These are phyloP conservation scores for Calonectria hongkongensis DNA, from an alignment of 2,329 filamentous ascomycete genomes.

Conservation along the genomic window DNA sequence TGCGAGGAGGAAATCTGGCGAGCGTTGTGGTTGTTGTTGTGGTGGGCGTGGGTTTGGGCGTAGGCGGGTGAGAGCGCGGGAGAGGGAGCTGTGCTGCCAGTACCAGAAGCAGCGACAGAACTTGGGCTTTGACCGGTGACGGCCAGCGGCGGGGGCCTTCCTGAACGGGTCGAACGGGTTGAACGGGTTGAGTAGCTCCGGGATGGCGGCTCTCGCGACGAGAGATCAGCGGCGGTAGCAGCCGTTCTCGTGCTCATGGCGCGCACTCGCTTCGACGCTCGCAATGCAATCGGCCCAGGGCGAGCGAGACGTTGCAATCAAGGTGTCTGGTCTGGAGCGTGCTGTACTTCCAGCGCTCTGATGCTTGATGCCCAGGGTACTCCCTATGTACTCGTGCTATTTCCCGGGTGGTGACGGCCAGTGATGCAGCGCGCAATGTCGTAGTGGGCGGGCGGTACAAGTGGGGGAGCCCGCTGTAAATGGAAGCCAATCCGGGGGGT, in stretches of 20 bases:
- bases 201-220: slow-evolving; percentile 54
- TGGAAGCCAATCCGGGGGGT: slow-evolving; percentile 28
- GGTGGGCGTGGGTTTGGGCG: slow-evolving; percentile 24
- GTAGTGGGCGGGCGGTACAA: slow-evolving; percentile 37
- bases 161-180: slow-evolving; percentile 54
- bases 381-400: slow-evolving; percentile 22
- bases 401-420: not conserved
- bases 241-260: slow-evolving; percentile 53
- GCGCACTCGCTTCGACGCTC: not conserved
- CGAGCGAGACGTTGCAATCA: slow-evolving; percentile 2
- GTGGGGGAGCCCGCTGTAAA: slow-evolving; percentile 38
- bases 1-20: slow-evolving; percentile 53
- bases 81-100: slow-evolving; percentile 39
- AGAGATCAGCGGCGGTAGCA: slow-evolving; percentile 50
- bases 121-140: slow-evolving; percentile 40
- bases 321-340: slow-evolving; percentile 17
- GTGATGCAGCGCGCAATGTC: slow-evolving; percentile 18
- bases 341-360: slow-evolving; percentile 17
- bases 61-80: slow-evolving; percentile 45
- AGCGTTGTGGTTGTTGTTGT: slow-evolving; percentile 46
- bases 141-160: slow-evolving; percentile 40
- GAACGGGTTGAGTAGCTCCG: slow-evolving; percentile 61
- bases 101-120: slow-evolving; percentile 26
- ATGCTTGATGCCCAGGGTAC: slow-evolving; percentile 18
- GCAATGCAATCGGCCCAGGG: slow-evolving; percentile 16